Evolutionary conservation across 805 yeast species (phyloP).

Genomic region (Maudiozyma barnettii): DNA sequence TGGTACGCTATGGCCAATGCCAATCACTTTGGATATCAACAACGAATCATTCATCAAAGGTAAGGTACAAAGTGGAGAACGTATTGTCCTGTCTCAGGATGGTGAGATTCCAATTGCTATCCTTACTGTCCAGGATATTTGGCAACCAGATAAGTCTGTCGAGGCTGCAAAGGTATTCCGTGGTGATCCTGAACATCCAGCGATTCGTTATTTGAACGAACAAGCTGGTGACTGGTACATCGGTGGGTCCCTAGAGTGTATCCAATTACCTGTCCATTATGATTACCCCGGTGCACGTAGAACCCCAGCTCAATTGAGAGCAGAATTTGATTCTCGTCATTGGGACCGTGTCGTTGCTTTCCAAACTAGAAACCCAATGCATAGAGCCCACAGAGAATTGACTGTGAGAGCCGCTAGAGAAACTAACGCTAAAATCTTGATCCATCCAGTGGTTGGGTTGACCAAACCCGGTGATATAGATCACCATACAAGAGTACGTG

Average conservation of each 20-base stretch:
- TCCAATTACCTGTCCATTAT: constrained; percentile 76
- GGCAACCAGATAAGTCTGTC: constrained; percentile 64
- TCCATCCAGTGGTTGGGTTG: constrained; percentile 94
- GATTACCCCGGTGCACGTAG: constrained; percentile 82
- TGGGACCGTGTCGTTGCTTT: constrained; percentile 92
- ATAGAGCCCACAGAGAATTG: constrained; percentile 92
- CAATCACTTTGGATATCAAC: constrained; percentile 77
- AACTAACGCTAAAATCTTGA: constrained; percentile 74
- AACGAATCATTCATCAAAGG: constrained; percentile 37
- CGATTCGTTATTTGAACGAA: constrained; percentile 61
- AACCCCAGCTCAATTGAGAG: constrained; percentile 84
- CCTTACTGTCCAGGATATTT: constrained; percentile 68
- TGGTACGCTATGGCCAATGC: constrained; percentile 85
- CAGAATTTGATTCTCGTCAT: constrained; percentile 68
- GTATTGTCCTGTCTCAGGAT: constrained; percentile 69
- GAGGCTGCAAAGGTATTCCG: constrained; percentile 87
- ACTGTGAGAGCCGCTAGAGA: constrained; percentile 96
- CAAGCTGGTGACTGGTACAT: constrained; percentile 75
- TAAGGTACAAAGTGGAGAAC: constrained; percentile 42
- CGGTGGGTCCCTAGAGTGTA: constrained; percentile 83
- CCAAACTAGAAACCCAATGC: constrained; percentile 98
- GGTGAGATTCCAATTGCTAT: constrained; percentile 74
- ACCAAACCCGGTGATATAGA: constrained; percentile 98
- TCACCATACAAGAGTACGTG: constrained; percentile 94
- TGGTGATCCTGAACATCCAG: constrained; percentile 97